Conservation (phyloP, 176 grass and related monocot genomes). For the Carex parvula region DNA sequence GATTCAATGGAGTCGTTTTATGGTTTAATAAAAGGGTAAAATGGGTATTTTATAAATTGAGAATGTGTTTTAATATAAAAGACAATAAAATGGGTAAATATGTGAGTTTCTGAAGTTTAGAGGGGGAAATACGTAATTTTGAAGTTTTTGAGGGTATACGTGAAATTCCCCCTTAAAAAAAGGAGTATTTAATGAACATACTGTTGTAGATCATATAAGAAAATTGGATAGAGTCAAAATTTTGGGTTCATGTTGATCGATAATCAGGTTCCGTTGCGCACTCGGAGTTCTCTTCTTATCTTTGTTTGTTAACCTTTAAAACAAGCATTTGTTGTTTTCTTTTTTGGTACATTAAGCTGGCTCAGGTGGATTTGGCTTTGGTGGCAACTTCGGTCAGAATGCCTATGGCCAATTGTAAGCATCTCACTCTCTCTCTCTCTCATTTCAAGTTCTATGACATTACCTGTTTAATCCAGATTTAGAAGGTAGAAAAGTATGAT, state of each 20-base stretch:
- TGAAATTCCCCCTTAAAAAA: too few species aligned
- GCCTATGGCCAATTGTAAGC: constrained; percentile 65
- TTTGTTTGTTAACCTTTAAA: too few species aligned
- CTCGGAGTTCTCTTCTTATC: too few species aligned
- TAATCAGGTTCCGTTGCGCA: too few species aligned
- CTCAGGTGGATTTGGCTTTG: constrained; percentile 47
- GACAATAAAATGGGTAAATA: too few species aligned
- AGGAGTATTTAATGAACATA: not conserved
- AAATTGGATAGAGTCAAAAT: not conserved
- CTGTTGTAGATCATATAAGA: not conserved
- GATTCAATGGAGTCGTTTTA: too few species aligned
- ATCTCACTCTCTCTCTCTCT: not conserved
- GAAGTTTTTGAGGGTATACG: too few species aligned
- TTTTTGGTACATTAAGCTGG: constrained; percentile 36
- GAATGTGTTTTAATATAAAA: too few species aligned
- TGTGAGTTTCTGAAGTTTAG: too few species aligned
- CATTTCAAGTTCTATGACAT: not conserved
- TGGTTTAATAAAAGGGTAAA: too few species aligned
- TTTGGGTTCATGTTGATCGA: not conserved
- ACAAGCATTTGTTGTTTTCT: constrained; percentile 2
- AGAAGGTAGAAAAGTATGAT: not conserved
- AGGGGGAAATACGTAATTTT: too few species aligned
- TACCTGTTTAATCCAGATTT: not conserved
- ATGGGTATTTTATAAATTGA: too few species aligned
- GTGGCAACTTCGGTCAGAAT: constrained; percentile 41